Percentiles rank a stretch among this genome's conserved stretches.
Evolutionary conservation across 495 filamentous ascomycete genomes (phyloP).

Genomic region (Evansstolkia leycettana): DNA sequence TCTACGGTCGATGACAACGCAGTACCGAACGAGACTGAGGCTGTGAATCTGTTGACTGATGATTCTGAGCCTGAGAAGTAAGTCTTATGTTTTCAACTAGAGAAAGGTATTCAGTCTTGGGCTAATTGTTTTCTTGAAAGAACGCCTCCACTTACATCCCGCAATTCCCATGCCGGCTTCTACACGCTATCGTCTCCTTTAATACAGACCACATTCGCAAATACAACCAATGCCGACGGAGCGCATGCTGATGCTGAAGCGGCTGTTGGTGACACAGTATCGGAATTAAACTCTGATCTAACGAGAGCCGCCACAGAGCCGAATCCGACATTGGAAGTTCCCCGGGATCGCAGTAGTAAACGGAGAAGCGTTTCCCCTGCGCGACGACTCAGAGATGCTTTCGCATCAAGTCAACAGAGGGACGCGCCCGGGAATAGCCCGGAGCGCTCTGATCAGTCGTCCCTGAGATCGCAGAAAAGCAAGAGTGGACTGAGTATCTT

Average conservation of each 20-base stretch:
- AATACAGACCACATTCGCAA: slow-evolving; percentile 46
- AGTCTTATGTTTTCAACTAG: slow-evolving; percentile 26
- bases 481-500: slow-evolving; percentile 17
- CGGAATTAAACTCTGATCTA: slow-evolving; percentile 11
- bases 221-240: slow-evolving; percentile 13
- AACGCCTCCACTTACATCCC: slow-evolving; percentile 52
- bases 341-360: slow-evolving; percentile 18
- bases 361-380: slow-evolving; percentile 30
- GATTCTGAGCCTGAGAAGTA: slow-evolving; percentile 62
- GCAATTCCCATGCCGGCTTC: slow-evolving; percentile 67
- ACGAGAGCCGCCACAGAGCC: slow-evolving; percentile 13
- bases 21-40: slow-evolving; percentile 13
- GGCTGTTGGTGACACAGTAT: slow-evolving; percentile 16
- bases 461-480: slow-evolving; percentile 22
- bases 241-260: slow-evolving; percentile 18
- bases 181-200: slow-evolving; percentile 74
- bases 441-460: slow-evolving; percentile 19
- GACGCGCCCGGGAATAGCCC: slow-evolving; percentile 30
- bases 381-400: slow-evolving; percentile 34
- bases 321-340: slow-evolving; percentile 20
- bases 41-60: slow-evolving; percentile 50
- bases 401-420: slow-evolving; percentile 23
- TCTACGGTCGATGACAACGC: slow-evolving; percentile 20
- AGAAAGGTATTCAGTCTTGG: slow-evolving; percentile 10
- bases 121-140: slow-evolving; percentile 19